phyloP scores from a whole-genome alignment of 2,329 filamentous ascomycete genomes.

The Aspergillus costaricaensis region DNA sequence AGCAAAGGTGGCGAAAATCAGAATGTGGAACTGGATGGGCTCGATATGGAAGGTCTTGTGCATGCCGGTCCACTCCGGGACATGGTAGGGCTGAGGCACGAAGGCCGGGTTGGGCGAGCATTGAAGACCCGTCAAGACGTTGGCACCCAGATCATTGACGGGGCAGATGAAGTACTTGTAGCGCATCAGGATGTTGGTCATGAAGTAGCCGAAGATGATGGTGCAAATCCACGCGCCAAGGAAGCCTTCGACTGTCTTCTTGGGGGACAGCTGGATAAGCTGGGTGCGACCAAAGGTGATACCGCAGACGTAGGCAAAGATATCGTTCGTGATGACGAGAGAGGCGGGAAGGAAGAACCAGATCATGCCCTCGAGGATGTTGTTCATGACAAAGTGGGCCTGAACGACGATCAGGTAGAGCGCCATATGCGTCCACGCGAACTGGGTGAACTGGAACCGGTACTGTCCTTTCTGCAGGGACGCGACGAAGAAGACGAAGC shows the following conservation, averaged over 20 bases:
- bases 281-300: constrained; percentile 96
- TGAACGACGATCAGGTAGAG: constrained; percentile 97
- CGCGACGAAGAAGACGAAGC: constrained; percentile 96
- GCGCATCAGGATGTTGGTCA: constrained; percentile 81
- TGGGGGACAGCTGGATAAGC: constrained; percentile 95
- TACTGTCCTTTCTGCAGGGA: constrained; percentile 95
- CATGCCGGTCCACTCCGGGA: constrained; percentile 72
- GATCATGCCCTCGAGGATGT: constrained; percentile 98
- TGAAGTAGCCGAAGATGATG: constrained; percentile 75
- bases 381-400: constrained; percentile 99
- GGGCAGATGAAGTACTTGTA: constrained; percentile 99
- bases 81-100: constrained; percentile 70
- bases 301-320: constrained; percentile 95
- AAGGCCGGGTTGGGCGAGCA: constrained; percentile 94
- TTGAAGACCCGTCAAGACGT: constrained; percentile 84
- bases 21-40: constrained; percentile 91
- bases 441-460: constrained; percentile 98
- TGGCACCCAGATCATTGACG: constrained; percentile 92
- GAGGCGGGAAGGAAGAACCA: constrained; percentile 98
- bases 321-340: constrained; percentile 97
- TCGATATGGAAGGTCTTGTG: constrained; percentile 73
- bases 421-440: constrained; percentile 99
- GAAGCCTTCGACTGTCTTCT: constrained; percentile 99
- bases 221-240: constrained; percentile 96
- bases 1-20: constrained; percentile 88